These are phyloP conservation scores for Tetrastigma voinierianum DNA, from an alignment of 164 flowering plant species.

Conservation along the genomic window DNA sequence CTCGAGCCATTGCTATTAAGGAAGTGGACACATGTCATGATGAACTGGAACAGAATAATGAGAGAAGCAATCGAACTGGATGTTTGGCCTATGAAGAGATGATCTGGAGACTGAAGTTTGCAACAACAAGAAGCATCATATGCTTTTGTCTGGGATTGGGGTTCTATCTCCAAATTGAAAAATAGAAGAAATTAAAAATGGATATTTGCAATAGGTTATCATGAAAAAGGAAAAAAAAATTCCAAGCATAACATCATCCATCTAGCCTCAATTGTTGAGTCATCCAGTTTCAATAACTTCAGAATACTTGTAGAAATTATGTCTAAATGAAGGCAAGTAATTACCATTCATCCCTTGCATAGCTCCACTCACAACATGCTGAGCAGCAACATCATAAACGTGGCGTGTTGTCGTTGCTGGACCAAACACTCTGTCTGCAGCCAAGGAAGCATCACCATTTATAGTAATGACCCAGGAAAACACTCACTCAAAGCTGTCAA, in stretches of 20 bases:
- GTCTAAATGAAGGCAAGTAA: not conserved
- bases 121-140: too few relatives aligned
- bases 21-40: too few relatives aligned
- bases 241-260: not conserved
- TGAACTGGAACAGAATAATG: too few relatives aligned
- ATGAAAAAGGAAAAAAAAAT: too few relatives aligned
- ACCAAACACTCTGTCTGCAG: conserved; percentile 74
- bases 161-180: too few relatives aligned
- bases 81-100: too few relatives aligned
- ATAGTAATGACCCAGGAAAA: not conserved
- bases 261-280: not conserved
- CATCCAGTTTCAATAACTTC: not conserved
- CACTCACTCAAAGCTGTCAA: too few relatives aligned
- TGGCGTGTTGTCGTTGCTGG: conserved; percentile 77
- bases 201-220: not conserved
- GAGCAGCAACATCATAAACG: conserved; percentile 81
- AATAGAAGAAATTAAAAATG: not conserved
- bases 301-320: not conserved
- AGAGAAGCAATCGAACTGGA: too few relatives aligned
- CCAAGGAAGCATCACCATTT: not conserved
- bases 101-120: too few relatives aligned
- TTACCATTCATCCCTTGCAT: conserved; percentile 79
- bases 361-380: conserved; percentile 63
- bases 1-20: too few relatives aligned
- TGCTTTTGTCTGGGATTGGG: too few relatives aligned